These are phyloP conservation scores for Guadua angustifolia DNA, from an alignment of 176 grass and related monocot genomes.

Conservation along the genomic window DNA sequence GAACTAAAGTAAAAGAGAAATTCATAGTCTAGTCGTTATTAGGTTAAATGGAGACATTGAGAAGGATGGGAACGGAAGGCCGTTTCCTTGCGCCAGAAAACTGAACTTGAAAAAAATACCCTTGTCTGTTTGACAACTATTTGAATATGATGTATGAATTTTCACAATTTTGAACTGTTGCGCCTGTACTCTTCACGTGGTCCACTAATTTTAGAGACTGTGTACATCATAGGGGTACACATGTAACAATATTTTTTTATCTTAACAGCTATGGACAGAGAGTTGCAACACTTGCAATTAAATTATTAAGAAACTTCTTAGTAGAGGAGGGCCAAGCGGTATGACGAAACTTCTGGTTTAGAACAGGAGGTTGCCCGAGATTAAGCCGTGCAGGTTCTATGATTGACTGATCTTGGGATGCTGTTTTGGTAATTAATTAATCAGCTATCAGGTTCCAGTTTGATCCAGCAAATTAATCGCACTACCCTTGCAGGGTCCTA, in stretches of 20 bases:
- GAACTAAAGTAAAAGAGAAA: no score
- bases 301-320: not conserved
- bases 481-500: no score
- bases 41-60: not conserved
- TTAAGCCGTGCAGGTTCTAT: no score
- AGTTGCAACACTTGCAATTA: not conserved
- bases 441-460: no score
- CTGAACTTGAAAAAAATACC: not conserved
- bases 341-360: no score
- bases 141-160: not conserved
- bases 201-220: not conserved
- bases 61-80: not conserved
- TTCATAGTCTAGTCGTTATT: no score
- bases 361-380: no score
- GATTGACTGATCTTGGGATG: no score
- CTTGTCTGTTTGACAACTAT: not conserved
- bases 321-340: not conserved
- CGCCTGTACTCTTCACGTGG: not conserved
- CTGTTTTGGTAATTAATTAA: no score
- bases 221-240: not conserved
- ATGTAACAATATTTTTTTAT: not conserved
- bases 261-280: not conserved
- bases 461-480: no score
- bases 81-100: not conserved
- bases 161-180: conserved; percentile 2